Evolutionary conservation across 805 yeast genomes (phyloP).

Genomic region (Yarrowia sp.): DNA sequence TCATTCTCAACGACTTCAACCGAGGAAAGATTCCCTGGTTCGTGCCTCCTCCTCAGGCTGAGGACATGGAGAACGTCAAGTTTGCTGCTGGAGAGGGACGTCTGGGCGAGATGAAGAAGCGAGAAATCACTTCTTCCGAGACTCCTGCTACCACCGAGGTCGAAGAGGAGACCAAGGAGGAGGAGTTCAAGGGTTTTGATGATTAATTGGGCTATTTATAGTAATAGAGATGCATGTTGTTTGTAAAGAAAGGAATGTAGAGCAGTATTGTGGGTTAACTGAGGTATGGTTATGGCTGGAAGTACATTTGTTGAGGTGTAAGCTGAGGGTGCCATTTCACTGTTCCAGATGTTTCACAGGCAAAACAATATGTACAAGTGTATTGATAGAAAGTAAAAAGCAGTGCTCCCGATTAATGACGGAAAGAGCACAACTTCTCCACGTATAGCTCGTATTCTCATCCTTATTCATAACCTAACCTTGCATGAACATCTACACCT

Average conservation of each 20-base stretch:
- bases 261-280: not conserved
- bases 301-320: no score
- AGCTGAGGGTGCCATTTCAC: no score
- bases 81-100: constrained; percentile 43
- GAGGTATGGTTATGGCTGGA: no score
- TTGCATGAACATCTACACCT: not conserved
- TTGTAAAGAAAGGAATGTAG: not conserved
- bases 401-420: no score
- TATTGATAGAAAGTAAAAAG: no score
- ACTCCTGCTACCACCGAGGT: constrained; percentile 13
- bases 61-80: constrained; percentile 59
- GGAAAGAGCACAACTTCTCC: no score
- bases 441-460: no score
- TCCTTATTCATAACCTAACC: not conserved
- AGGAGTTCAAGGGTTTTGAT: constrained; percentile 43
- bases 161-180: constrained; percentile 23
- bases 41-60: constrained; percentile 86
- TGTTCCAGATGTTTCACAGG: no score
- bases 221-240: constrained; percentile 35
- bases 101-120: constrained; percentile 43
- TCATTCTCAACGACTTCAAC: constrained; percentile 90
- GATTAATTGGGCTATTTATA: constrained; percentile 38
- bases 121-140: not conserved
- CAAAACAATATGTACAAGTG: not conserved
- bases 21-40: constrained; percentile 99